phyloP scores from a whole-genome alignment of 768 basidiomycete genomes.

The Termitomyces bulborhizus region DNA sequence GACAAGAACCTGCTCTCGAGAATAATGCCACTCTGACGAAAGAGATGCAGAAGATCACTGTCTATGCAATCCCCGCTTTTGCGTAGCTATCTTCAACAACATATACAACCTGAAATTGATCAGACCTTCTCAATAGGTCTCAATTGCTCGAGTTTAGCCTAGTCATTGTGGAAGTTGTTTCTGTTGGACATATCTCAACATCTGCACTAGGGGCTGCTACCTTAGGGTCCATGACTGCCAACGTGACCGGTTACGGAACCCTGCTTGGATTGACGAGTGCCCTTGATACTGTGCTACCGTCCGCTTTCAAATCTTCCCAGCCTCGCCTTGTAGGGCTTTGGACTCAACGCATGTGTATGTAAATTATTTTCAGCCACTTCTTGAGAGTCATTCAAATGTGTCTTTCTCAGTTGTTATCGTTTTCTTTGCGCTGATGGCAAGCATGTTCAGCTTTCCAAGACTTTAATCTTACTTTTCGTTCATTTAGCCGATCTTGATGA shows the following conservation, averaged over 20 bases:
- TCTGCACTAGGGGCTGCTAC: slow-evolving; percentile 80
- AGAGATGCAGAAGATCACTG: slow-evolving; percentile 50
- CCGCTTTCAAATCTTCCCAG: slow-evolving; percentile 86
- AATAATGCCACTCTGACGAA: slow-evolving; percentile 32
- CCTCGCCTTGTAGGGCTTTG: slow-evolving; percentile 87
- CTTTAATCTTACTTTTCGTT: slow-evolving; percentile 24
- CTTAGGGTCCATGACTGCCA: slow-evolving; percentile 66
- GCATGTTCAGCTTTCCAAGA: slow-evolving; percentile 14
- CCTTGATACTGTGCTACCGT: slow-evolving; percentile 88
- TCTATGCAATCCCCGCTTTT: slow-evolving; percentile 65
- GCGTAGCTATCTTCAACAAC: slow-evolving; percentile 36
- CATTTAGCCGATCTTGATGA: slow-evolving; percentile 41
- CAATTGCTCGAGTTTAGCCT: slow-evolving; percentile 83
- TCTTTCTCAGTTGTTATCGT: slow-evolving; percentile 49
- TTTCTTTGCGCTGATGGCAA: slow-evolving; percentile 48
- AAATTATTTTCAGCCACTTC: background rate
- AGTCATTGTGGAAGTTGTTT: slow-evolving; percentile 75
- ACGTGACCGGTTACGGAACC: slow-evolving; percentile 69
- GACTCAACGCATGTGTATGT: slow-evolving; percentile 80
- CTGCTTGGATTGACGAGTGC: slow-evolving; percentile 76
- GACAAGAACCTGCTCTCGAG: slow-evolving; percentile 9
- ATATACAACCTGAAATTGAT: background rate
- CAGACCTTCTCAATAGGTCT: slow-evolving; percentile 35
- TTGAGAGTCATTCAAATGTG: background rate
- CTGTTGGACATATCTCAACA: slow-evolving; percentile 90